These are phyloP conservation scores for Actinomortierella wolfii DNA, from an alignment of 371 early-diverging fungal genomes.

Conservation along the genomic window DNA sequence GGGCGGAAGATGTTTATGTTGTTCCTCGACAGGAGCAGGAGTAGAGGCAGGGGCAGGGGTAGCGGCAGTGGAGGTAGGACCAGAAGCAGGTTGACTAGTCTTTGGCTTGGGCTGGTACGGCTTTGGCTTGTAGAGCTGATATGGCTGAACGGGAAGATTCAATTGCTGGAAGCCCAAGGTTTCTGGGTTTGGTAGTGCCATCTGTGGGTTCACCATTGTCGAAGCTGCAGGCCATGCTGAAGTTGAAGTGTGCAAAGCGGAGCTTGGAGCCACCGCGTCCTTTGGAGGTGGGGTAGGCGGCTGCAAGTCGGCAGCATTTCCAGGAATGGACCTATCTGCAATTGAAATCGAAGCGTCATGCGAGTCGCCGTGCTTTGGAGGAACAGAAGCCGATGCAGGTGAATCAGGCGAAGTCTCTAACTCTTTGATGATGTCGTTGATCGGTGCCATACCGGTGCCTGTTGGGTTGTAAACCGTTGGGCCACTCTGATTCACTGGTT, in stretches of 20 bases:
- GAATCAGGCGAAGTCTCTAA: too few relatives aligned
- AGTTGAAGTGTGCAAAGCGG: not conserved
- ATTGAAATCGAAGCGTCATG: not conserved
- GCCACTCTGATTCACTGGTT: too few relatives aligned
- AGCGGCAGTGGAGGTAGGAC: not conserved
- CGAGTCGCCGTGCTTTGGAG: not conserved
- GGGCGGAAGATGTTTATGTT: conserved; percentile 2
- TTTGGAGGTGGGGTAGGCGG: conserved; percentile 38
- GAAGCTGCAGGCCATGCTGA: conserved; percentile 4
- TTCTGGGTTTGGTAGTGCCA: not conserved
- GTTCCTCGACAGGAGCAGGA: not conserved
- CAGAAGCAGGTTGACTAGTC: conserved; percentile 1
- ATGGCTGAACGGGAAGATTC: conserved; percentile 31
- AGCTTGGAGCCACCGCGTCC: not conserved
- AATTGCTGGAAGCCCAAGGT: conserved; percentile 6
- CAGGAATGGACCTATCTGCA: not conserved
- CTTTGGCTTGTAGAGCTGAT: conserved; percentile 42
- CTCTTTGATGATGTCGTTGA: too few relatives aligned
- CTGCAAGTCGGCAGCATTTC: conserved; percentile 11
- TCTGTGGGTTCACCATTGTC: conserved; percentile 18
- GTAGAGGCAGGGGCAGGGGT: not conserved
- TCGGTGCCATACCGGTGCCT: too few relatives aligned
- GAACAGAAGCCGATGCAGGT: not conserved
- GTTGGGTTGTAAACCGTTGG: too few relatives aligned
- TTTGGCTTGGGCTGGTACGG: conserved; percentile 18